These are phyloP conservation scores for Malus hybrid DNA, from an alignment of 331 rosid species.

Conservation along the genomic window DNA sequence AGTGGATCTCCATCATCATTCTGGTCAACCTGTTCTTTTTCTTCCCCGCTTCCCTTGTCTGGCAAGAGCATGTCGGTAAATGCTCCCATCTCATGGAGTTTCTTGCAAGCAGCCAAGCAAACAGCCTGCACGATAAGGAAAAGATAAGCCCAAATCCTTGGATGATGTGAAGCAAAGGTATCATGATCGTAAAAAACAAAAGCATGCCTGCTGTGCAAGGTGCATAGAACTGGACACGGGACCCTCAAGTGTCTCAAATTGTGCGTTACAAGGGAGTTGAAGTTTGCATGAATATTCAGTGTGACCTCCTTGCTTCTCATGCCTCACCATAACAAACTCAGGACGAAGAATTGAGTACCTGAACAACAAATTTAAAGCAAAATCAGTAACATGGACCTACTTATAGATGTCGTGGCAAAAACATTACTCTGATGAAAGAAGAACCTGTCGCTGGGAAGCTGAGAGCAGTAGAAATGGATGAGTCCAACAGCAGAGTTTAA, in stretches of 20 bases:
- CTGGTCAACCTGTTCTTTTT: conserved; percentile 75
- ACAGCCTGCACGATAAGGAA: conserved; percentile 60
- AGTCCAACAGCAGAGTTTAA: conserved; percentile 97
- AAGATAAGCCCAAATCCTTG: conserved; percentile 14
- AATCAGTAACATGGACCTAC: not conserved
- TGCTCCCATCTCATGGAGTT: conserved; percentile 98
- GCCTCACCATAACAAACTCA: conserved; percentile 91
- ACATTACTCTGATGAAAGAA: conserved; percentile 12
- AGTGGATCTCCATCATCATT: conserved; percentile 92
- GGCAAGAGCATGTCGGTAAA: conserved; percentile 99
- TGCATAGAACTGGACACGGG: conserved; percentile 94
- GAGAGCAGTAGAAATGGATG: conserved; percentile 97
- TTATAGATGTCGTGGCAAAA: not conserved
- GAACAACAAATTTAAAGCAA: conserved; percentile 8
- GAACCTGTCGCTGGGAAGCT: conserved; percentile 98
- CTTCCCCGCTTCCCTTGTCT: conserved; percentile 99
- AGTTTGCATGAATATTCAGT: conserved; percentile 97
- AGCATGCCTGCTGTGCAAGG: conserved; percentile 87
- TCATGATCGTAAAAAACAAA: conserved; percentile 8
- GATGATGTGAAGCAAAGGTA: conserved; percentile 16
- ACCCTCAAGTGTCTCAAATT: conserved; percentile 95
- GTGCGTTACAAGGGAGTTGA: conserved; percentile 98
- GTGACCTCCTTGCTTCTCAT: conserved; percentile 77
- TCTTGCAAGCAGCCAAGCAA: conserved; percentile 98
- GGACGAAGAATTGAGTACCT: conserved; percentile 98